Evolutionary conservation across 2,329 filamentous ascomycete species (phyloP).

Genomic region (Neofusicoccum umdonicola): DNA sequence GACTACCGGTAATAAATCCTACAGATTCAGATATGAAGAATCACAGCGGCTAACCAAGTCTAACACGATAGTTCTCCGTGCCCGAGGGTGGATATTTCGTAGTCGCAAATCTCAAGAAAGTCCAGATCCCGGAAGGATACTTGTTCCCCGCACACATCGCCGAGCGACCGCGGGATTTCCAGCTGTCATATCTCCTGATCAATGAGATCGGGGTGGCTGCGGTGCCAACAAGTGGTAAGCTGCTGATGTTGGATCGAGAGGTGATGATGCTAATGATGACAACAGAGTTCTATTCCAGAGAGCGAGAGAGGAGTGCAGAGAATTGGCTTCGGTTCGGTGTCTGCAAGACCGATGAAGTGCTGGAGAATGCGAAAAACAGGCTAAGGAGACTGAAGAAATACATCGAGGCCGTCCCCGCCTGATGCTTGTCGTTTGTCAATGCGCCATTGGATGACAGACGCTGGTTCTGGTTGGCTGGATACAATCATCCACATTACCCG

Average conservation of each 20-base stretch:
- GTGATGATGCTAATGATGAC: conserved; percentile 43
- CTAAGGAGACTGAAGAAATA: conserved; percentile 42
- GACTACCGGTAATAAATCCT: conserved; percentile 31
- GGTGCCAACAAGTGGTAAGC: conserved; percentile 57
- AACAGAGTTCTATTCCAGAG: conserved; percentile 94
- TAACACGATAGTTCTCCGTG: conserved; percentile 63
- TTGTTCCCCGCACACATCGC: conserved; percentile 87
- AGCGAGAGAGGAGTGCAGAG: conserved; percentile 79
- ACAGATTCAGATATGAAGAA: too few species aligned
- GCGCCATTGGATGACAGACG: too few species aligned
- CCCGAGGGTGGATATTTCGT: conserved; percentile 98
- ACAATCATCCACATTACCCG: too few species aligned
- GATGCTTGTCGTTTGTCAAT: too few species aligned
- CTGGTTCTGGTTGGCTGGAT: too few species aligned
- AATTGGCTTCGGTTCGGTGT: conserved; percentile 94
- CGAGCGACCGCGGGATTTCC: conserved; percentile 84
- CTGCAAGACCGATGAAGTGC: conserved; percentile 86
- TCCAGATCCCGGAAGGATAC: conserved; percentile 79
- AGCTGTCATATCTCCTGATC: conserved; percentile 94
- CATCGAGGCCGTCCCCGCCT: background rate
- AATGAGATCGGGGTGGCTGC: conserved; percentile 93
- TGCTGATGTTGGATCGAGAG: too few species aligned
- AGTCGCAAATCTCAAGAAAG: conserved; percentile 86
- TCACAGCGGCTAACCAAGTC: too few species aligned
- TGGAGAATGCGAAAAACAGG: conserved; percentile 51